Base-by-base conservation (phyloP, 306 rosid genomes). In the Corylus avellana region DNA sequence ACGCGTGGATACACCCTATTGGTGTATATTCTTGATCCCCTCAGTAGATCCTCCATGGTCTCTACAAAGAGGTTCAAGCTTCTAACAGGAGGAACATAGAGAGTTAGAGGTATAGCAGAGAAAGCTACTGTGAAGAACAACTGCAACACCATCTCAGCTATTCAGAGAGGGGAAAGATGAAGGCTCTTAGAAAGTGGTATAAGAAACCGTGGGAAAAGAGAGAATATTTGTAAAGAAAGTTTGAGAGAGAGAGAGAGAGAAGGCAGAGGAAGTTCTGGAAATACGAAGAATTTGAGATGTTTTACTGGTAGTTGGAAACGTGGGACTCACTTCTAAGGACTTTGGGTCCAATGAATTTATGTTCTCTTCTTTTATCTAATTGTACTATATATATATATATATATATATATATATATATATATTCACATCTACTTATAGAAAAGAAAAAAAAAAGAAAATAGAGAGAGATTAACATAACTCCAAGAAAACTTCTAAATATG, bases 31-130 rank as follows among this genome's bases (percentile, higher is more conserved):
- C 87, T 81, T 9, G 96, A 89, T 72, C 90, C 95, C 35, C 91
- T 86, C 17, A 79, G 18, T 0, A 88, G 61, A 4, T 84, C 94
- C 61, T 92, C 96, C 85, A 95, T 75, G 75, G 91, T 84, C 76
- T 87, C 96, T 2, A 92, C 90, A 62, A 95, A 90, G 6, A 88
- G 94, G 63, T 76, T 95, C 2, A 95, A 78, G 87, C 90, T 91
- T 70, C 98, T 86, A 13, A 93, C 9, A 1, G 98, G 97, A 54
- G 97, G 97, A 70, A 95, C 50, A 70, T 95, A 92, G 12, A 95
- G 97, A 18, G 90, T 91, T 79, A 95, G 72, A 48, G 97, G 98
- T 54, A 84, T 89, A 3, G 90, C 94, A 3, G 93, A 92, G 79
- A 92, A 90, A 76, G 97, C 98, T 64, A 93, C 87, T 8, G 98